Evolutionary conservation across 805 yeast genomes (phyloP).

Genomic region (Metschnikowia matae): DNA sequence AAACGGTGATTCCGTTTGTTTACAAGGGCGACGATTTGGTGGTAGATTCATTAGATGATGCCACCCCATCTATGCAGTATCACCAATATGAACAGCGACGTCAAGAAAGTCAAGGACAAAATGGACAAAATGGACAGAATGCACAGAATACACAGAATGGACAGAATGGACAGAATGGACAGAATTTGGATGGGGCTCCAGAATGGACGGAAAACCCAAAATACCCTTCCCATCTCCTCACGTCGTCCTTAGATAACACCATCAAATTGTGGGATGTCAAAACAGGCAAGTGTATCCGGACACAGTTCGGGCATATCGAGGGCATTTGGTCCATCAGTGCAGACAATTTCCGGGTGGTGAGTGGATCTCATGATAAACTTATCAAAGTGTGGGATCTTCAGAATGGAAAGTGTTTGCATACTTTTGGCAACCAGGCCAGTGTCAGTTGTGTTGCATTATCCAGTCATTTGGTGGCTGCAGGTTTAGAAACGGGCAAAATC

Average conservation of each 20-base stretch:
- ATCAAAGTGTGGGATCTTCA: constrained; percentile 96
- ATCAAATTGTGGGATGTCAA: constrained; percentile 88
- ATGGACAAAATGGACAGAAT: too few species aligned
- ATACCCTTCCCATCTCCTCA: constrained; percentile 77
- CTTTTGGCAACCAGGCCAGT: constrained; percentile 68
- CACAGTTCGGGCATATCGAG: constrained; percentile 96
- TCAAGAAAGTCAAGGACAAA: constrained; percentile 2
- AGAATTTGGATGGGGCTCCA: not conserved
- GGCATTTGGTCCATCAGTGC: constrained; percentile 98
- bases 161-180: too few species aligned
- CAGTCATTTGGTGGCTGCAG: constrained; percentile 86
- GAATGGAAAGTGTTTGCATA: constrained; percentile 89
- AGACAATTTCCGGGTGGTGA: constrained; percentile 88
- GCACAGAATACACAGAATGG: too few species aligned
- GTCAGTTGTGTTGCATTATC: constrained; percentile 76
- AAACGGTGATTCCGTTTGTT: constrained; percentile 81
- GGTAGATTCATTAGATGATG: constrained; percentile 42
- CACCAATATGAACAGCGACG: constrained; percentile 14
- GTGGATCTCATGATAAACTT: constrained; percentile 90
- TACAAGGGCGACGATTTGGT: constrained; percentile 55
- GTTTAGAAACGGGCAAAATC: constrained; percentile 85
- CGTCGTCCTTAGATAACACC: constrained; percentile 89
- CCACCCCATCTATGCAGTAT: constrained; percentile 16
- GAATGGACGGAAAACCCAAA: constrained; percentile 20
- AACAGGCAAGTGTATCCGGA: constrained; percentile 83